Conservation (phyloP, 805 yeast species). For the Alloascoidea africana region DNA sequence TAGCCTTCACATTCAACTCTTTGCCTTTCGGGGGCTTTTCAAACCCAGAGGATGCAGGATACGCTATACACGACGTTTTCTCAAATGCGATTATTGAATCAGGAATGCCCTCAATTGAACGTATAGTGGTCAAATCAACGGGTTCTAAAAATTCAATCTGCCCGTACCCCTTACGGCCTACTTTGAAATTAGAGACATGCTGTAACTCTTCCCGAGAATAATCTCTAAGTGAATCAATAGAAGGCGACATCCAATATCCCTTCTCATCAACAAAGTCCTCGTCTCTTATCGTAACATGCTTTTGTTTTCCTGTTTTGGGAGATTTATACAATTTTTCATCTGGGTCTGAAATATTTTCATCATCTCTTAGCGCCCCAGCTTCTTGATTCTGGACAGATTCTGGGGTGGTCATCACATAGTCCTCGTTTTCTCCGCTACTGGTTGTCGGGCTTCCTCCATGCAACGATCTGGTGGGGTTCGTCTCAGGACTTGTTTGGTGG, state of each 20-base stretch:
- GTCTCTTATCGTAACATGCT: conserved; percentile 12
- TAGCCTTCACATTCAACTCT: conserved; percentile 69
- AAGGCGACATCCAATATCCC: conserved; percentile 84
- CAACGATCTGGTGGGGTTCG: conserved; percentile 3
- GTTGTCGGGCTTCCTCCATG: conserved; percentile 8
- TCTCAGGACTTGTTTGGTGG: conserved; percentile 9
- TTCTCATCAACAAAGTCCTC: conserved; percentile 39
- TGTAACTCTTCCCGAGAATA: conserved; percentile 51
- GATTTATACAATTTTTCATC: conserved; percentile 3
- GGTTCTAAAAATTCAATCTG: conserved; percentile 62
- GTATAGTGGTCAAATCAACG: conserved; percentile 64
- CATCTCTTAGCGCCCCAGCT: not conserved
- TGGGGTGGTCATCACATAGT: conserved; percentile 10
- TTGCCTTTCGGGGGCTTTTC: conserved; percentile 64
- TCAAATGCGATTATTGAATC: conserved; percentile 51
- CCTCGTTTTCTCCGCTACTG: conserved; percentile 6
- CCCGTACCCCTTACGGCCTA: conserved; percentile 75
- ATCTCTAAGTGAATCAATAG: conserved; percentile 42
- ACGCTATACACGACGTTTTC: conserved; percentile 45
- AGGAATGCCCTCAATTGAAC: conserved; percentile 44
- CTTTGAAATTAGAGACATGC: conserved; percentile 43
- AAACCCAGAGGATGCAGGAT: conserved; percentile 49
- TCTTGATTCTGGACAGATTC: conserved; percentile 3
- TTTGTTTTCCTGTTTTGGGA: conserved; percentile 1
- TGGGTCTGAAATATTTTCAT: not conserved